A percentile compares a stretch with the other conserved stretches of the same genome.
These are phyloP conservation scores for Comarum palustre DNA, from an alignment of 306 rosid species.

Conservation along the genomic window DNA sequence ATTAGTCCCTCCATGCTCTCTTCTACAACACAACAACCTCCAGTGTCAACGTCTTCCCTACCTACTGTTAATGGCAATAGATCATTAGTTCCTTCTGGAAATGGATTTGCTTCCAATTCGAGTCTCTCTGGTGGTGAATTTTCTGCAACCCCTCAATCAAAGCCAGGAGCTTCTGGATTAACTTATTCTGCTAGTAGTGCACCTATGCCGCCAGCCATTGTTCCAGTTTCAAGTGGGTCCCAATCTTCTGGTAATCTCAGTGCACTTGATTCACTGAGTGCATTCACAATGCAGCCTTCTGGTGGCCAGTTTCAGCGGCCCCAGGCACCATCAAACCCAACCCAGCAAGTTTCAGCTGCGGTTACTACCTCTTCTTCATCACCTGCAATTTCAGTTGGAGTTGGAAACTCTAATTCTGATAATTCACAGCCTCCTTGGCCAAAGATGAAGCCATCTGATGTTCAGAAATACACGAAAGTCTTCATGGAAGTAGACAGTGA, in stretches of 20 bases:
- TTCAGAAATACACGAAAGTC: slow-evolving; percentile 82
- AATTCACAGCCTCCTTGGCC: slow-evolving; percentile 74
- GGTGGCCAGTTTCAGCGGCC: slow-evolving; percentile 47
- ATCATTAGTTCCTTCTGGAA: slow-evolving; percentile 60
- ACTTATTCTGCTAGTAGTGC: slow-evolving; percentile 42
- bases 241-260: slow-evolving; percentile 48
- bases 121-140: slow-evolving; percentile 50
- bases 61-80: slow-evolving; percentile 42
- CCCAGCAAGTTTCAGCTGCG: slow-evolving; percentile 50
- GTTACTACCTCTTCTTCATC: slow-evolving; percentile 51
- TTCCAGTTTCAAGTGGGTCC: slow-evolving; percentile 57
- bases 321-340: slow-evolving; percentile 48
- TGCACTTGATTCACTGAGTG: slow-evolving; percentile 62
- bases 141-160: slow-evolving; percentile 47
- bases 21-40: slow-evolving; percentile 35
- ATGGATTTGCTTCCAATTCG: slow-evolving; percentile 58
- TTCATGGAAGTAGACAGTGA: slow-evolving; percentile 90
- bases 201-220: slow-evolving; percentile 43
- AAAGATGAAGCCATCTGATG: slow-evolving; percentile 91
- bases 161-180: slow-evolving; percentile 50
- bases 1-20: slow-evolving; percentile 43
- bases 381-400: slow-evolving; percentile 55
- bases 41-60: slow-evolving; percentile 48
- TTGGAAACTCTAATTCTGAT: slow-evolving; percentile 52
- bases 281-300: slow-evolving; percentile 52